Percentiles rank a stretch among this genome's conserved stretches.
Conservation (phyloP, 257 asterid genomes). For the Salvia miltiorrhiza region DNA sequence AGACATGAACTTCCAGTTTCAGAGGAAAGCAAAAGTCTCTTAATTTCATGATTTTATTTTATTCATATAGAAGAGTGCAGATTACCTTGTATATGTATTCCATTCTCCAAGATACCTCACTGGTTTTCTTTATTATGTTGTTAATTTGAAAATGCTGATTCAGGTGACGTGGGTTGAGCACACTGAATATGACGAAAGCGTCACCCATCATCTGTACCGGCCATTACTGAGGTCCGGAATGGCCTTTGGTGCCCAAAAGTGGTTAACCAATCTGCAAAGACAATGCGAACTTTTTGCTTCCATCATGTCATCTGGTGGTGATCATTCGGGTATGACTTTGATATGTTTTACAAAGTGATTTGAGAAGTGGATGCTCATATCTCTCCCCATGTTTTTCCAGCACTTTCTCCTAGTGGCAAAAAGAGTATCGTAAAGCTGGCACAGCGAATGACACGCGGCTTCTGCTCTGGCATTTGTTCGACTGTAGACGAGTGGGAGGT, state of each 20-base stretch:
- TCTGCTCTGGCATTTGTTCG: constrained; percentile 62
- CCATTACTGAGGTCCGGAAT: constrained; percentile 72
- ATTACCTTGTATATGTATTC: background rate
- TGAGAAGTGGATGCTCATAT: constrained; percentile 2
- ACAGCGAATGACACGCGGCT: constrained; percentile 69
- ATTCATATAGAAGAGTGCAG: background rate
- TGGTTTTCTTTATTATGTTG: background rate
- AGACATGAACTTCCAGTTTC: no score
- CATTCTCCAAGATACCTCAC: background rate
- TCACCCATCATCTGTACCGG: constrained; percentile 48
- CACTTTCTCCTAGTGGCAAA: constrained; percentile 43
- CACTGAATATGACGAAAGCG: constrained; percentile 57
- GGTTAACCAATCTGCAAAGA: constrained; percentile 65
- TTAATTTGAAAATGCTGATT: background rate
- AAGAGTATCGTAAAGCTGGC: constrained; percentile 64
- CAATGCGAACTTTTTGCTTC: constrained; percentile 56
- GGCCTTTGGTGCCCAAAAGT: constrained; percentile 79
- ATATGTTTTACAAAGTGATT: background rate
- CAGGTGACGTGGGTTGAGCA: constrained; percentile 94
- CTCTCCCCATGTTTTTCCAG: constrained; percentile 30
- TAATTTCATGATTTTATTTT: background rate
- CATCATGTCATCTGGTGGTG: constrained; percentile 46
- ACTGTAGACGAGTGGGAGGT: constrained; percentile 70
- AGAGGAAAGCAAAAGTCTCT: background rate
- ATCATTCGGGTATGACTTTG: constrained; percentile 44